These are phyloP conservation scores for Chlorella sp. DNA, from an alignment of 139 green algal species.

Conservation along the genomic window DNA sequence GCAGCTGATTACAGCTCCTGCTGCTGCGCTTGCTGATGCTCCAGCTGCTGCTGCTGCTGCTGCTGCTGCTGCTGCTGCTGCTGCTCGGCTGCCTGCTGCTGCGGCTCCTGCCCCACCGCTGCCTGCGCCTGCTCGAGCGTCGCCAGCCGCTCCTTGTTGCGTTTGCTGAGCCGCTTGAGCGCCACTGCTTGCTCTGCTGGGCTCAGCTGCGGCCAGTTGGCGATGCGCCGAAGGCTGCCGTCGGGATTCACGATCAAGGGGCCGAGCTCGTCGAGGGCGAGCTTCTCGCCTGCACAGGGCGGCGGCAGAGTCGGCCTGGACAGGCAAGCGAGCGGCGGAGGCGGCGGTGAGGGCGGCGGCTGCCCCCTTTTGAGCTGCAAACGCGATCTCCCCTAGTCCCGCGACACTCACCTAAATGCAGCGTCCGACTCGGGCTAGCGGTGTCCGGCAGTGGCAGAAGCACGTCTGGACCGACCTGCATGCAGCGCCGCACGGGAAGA, in stretches of 20 bases:
- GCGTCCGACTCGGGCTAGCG: neutral
- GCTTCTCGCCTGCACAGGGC: neutral
- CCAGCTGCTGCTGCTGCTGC: neutral
- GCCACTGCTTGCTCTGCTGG: neutral
- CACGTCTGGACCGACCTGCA: neutral
- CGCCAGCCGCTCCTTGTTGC: slow-evolving; percentile 11
- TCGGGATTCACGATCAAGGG: neutral
- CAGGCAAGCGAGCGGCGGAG: neutral
- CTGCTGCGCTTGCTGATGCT: neutral
- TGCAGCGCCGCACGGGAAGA: neutral
- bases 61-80: neutral
- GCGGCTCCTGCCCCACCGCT: neutral
- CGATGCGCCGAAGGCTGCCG: neutral
- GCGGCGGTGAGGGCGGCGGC: neutral
- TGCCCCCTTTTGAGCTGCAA: neutral
- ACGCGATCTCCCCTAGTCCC: neutral
- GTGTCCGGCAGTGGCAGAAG: neutral
- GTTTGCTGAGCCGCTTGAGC: neutral
- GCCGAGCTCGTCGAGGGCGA: slow-evolving; percentile 23
- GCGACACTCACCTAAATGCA: neutral
- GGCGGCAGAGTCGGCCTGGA: neutral
- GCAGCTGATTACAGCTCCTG: neutral
- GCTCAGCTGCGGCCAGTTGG: neutral
- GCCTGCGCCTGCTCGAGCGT: slow-evolving; percentile 21
- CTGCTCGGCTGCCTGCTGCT: neutral